Evolutionary conservation across 2,329 filamentous ascomycete species (phyloP), one percentile per base, ranked within the genome.

Genomic region (Exophiala sideris): DNA sequence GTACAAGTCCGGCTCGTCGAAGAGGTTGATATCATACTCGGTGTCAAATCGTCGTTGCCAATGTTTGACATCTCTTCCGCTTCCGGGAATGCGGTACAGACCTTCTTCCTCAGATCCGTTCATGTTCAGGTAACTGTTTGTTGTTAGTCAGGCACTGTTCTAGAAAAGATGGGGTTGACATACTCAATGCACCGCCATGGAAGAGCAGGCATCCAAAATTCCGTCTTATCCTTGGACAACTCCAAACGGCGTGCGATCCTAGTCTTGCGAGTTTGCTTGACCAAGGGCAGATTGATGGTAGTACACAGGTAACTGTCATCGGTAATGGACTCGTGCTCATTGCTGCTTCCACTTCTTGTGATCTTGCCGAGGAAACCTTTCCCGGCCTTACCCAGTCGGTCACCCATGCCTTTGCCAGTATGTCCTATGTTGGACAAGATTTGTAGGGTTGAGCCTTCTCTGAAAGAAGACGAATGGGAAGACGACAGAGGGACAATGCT

Each of bases 191-290:
- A 95, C 59, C 92, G 82, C 88, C 92, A 96, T 0, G 92, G 91
- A 54, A 97, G 86, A 5, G 91, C 89, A 10, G 92, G 92, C 91
- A 97, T 96, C 92, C 92, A 97, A 67, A 95, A 97, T 67, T 96
- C 92, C 0, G 92, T 97, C 77, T 96, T 96, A 67, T 97, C 92
- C 58, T 86, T 83, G 8, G 91, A 96, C 57, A 88, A 84, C 66
- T 95, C 89, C 40, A 97, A 76, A 29, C 87, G 84, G 71, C 92
- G 95, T 6, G 91, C 95, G 67, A 97, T 96, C 59, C 92, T 83
- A 0, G 92, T 96, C 60, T 85, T 78, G n/a, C 92, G 84, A 5
- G 91, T 91, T 72, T 97, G 92, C 68, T 96, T 87, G 21, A 95
- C 80, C 29, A 97, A 76, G 1, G 91, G 90, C 46, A 88, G 77